Conservation (phyloP, 176 grass and related monocot genomes). For the Phragmites australis region DNA sequence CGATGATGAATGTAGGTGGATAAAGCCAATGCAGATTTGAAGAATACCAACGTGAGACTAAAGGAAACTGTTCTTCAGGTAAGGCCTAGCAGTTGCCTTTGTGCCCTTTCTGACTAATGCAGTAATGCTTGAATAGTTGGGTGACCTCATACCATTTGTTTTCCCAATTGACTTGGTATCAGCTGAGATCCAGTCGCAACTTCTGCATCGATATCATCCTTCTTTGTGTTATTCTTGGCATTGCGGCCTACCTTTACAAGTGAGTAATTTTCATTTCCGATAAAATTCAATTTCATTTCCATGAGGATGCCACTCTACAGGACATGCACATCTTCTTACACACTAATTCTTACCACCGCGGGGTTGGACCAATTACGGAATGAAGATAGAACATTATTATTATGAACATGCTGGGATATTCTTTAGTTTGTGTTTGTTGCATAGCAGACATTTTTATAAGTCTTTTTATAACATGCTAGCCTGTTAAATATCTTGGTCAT, state of each 20-base stretch:
- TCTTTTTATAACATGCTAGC: neutral
- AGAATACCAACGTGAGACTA: slow-evolving; percentile 81
- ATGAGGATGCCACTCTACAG: neutral
- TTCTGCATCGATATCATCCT: slow-evolving; percentile 83
- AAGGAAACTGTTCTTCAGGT: slow-evolving; percentile 75
- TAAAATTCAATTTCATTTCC: neutral
- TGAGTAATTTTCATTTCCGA: slow-evolving; percentile 43
- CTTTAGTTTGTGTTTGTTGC: neutral
- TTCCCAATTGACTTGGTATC: slow-evolving; percentile 15
- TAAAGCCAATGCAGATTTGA: slow-evolving; percentile 75
- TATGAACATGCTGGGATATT: neutral
- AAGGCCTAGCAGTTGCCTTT: neutral
- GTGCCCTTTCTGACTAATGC: slow-evolving; percentile 10
- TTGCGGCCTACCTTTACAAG: slow-evolving; percentile 91
- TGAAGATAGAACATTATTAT: neutral
- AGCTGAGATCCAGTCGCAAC: slow-evolving; percentile 87
- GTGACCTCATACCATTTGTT: neutral
- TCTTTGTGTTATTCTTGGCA: slow-evolving; percentile 76
- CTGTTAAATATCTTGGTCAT: neutral
- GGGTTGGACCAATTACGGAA: neutral
- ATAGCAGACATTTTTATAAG: too few species aligned
- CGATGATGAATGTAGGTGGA: slow-evolving; percentile 51
- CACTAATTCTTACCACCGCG: neutral
- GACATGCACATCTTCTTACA: neutral
- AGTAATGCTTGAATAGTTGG: neutral